Evolutionary conservation across 148 eudicot species (phyloP), one percentile per base, ranked within the genome.

Genomic region (Selenicereus undatus): DNA sequence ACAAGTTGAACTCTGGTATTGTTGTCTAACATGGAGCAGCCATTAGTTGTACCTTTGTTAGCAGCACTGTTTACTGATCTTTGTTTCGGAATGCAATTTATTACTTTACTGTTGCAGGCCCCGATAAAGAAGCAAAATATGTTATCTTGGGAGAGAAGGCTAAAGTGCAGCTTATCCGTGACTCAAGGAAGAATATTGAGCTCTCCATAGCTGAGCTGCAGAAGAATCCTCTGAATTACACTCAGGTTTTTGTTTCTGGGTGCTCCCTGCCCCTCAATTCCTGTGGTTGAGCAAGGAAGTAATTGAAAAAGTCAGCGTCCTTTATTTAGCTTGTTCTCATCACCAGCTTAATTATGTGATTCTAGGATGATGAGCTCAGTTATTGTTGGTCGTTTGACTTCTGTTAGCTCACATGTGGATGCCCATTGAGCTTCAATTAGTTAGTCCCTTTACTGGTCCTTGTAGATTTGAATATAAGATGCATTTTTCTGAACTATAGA

Each of bases 111-210:
- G 36, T 76, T 30, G 72, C 78, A 96, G 99, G 93, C 77, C 91
- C 98, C 82, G 99, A 96, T 29, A 86, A 87, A 85, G 97, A 91
- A 82, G 73, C 80, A 56, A 93, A 87, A 78, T 96, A 88, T 90
- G 98, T 93, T 79, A 71, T 96, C 58, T 80, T 94, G 89, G 99
- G 98, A 81, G 98, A 96, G 84, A 96, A 96, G 87, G 99, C 94
- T 68, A 96, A 94, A 86, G 97, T 88, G 78, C 98, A 92, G 84
- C 91, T 96, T 48, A 70, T 96, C 75, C 91, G 97, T 75, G 98
- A 92, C 89, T 93, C 98, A 43, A 96, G 86, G 87, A 87, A 93
- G 80, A 76, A 90, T 75, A 96, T 96, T 65, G 94, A 88, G 66
- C 30, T 93, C 26, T 72, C 72, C 45, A 81, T 96, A 36, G 88